phyloP scores from a whole-genome alignment of 768 basidiomycete species.

The Paxillus involutus region DNA sequence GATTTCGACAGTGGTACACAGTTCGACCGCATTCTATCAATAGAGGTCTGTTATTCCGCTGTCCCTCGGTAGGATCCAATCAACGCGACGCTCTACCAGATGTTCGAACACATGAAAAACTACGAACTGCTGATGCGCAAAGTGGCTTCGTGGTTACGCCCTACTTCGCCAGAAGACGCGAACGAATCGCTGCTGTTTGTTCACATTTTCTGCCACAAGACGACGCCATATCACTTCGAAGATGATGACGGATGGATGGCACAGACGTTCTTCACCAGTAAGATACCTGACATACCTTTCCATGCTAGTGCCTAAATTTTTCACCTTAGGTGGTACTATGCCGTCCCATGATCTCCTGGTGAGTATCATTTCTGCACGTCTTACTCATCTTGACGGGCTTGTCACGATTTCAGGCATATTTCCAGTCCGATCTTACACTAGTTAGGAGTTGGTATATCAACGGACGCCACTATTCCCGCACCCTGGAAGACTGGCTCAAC shows the following conservation, averaged over 20 bases:
- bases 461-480: slow-evolving; percentile 63
- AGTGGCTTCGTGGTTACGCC: slow-evolving; percentile 62
- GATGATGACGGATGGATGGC: slow-evolving; percentile 76
- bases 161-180: slow-evolving; percentile 25
- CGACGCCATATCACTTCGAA: slow-evolving; percentile 67
- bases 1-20: slow-evolving; percentile 51
- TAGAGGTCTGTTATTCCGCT: slow-evolving; percentile 45
- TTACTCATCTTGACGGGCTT: background rate
- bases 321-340: slow-evolving; percentile 62
- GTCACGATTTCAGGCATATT: slow-evolving; percentile 45
- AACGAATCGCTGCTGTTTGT: slow-evolving; percentile 60
- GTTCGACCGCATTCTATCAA: slow-evolving; percentile 72
- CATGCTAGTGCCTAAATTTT: background rate
- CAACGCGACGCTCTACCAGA: slow-evolving; percentile 32
- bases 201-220: slow-evolving; percentile 68
- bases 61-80: background rate
- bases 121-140: slow-evolving; percentile 62
- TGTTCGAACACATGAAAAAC: slow-evolving; percentile 81
- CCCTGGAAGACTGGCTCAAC: slow-evolving; percentile 65
- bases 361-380: slow-evolving; percentile 10
- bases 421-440: slow-evolving; percentile 62
- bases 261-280: slow-evolving; percentile 67
- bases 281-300: background rate
- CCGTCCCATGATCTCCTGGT: slow-evolving; percentile 64
- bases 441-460: slow-evolving; percentile 60